Percentiles rank a stretch among this genome's conserved stretches.
Evolutionary conservation across 441 rosid species (phyloP).

Genomic region (Adansonia rubrostipa): DNA sequence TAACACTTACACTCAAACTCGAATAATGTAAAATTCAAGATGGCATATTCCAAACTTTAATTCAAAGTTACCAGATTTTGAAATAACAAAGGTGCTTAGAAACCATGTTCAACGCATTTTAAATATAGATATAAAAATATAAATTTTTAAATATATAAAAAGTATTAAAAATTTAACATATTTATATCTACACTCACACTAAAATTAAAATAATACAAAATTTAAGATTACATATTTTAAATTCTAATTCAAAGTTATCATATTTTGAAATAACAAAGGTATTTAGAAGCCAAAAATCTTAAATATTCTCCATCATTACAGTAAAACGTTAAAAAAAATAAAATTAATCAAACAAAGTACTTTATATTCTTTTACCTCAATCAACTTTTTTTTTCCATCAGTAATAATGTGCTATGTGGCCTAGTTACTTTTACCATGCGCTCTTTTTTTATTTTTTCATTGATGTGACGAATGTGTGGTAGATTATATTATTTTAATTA

Average conservation of each 20-base stretch:
- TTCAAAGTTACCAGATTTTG: not conserved
- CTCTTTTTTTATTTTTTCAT: not conserved
- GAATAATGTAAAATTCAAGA: too few species aligned
- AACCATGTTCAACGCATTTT: too few species aligned
- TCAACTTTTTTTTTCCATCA: not conserved
- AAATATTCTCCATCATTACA: not conserved
- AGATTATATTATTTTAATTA: too few species aligned
- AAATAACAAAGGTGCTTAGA: not conserved
- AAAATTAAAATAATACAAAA: too few species aligned
- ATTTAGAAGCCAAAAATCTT: not conserved
- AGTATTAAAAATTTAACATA: too few species aligned
- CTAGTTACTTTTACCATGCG: not conserved
- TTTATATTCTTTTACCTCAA: not conserved
- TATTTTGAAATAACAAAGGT: not conserved
- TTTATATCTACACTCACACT: too few species aligned
- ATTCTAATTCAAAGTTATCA: not conserved
- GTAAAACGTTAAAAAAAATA: not conserved
- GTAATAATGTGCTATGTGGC: not conserved
- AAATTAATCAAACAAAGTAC: not conserved
- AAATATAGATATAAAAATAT: too few species aligned
- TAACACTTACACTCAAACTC: too few species aligned
- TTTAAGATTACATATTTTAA: too few species aligned
- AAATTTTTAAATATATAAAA: too few species aligned
- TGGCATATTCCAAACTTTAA: not conserved
- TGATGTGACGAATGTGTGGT: conserved; percentile 13